Evolutionary conservation across 352 stramenopile genomes (phyloP).

Genomic region (Globisporangium viniferum): DNA sequence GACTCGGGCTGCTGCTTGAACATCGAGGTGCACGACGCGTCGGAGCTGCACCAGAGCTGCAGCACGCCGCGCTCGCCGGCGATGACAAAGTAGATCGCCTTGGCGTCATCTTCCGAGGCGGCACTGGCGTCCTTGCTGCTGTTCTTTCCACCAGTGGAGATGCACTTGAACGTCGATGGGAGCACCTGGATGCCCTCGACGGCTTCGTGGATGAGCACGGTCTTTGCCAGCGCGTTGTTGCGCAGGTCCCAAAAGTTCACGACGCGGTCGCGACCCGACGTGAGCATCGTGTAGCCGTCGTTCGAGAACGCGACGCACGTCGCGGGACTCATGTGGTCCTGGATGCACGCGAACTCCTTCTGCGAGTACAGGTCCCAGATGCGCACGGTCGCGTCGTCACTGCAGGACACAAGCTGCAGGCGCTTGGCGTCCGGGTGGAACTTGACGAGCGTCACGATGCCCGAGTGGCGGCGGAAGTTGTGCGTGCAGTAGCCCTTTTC

Average conservation of each 20-base stretch:
- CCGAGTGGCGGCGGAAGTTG: slow-evolving; percentile 87
- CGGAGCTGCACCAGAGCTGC: slow-evolving; percentile 61
- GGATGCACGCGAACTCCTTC: slow-evolving; percentile 84
- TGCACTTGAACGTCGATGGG: slow-evolving; percentile 55
- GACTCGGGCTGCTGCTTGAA: slow-evolving; percentile 49
- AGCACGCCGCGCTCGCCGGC: slow-evolving; percentile 91
- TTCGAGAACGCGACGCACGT: slow-evolving; percentile 91
- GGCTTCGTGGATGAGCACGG: slow-evolving; percentile 92
- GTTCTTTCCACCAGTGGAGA: slow-evolving; percentile 22
- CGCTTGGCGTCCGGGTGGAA: slow-evolving; percentile 74
- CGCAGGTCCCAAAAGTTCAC: slow-evolving; percentile 90
- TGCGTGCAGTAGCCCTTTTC: slow-evolving; percentile 93
- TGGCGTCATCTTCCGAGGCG: slow-evolving; percentile 29
- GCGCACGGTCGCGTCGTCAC: slow-evolving; percentile 75
- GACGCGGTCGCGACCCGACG: slow-evolving; percentile 91
- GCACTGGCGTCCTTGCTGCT: slow-evolving; percentile 20
- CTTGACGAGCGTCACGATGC: slow-evolving; percentile 85
- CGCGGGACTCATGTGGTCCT: slow-evolving; percentile 94
- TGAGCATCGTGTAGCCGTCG: slow-evolving; percentile 85
- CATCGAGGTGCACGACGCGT: slow-evolving; percentile 35
- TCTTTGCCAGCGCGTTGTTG: slow-evolving; percentile 86
- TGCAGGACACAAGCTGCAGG: slow-evolving; percentile 72
- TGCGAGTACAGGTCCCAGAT: slow-evolving; percentile 86
- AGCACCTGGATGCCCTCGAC: slow-evolving; percentile 94
- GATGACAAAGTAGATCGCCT: slow-evolving; percentile 88